Evolutionary conservation across 306 rosid species (phyloP), one percentile per base, ranked within the genome.

Genomic region (Spatholobus suberectus): DNA sequence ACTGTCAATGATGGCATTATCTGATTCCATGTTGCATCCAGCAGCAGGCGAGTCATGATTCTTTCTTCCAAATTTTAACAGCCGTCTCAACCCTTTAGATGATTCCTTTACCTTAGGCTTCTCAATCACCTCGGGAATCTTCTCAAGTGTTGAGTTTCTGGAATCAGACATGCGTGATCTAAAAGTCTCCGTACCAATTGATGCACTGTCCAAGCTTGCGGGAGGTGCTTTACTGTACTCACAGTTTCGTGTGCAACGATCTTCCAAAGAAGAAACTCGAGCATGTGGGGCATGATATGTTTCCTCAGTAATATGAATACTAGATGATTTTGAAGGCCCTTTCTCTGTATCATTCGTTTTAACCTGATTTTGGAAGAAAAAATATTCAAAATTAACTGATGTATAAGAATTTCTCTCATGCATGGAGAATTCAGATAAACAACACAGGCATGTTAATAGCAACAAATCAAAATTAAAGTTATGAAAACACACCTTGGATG

Each of bases 31-130:
- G 76, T 44, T 84, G 69, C 35, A 76, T 24, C 89, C 98, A 13
- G 89, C 87, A 15, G 84, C 77, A 52, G 89, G 78, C 40, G 92
- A 82, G 88, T 90, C 73, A 44, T 91, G 88, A 88, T 86, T 93
- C 89, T 95, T 95, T 83, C 79, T 93, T 59, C 98, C 98, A 76
- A 95, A 92, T 89, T 89, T 95, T 43, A 95, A 80, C 72, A 93
- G 87, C 68, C 91, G 83, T 83, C 83, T 84, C 38, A 95, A 78
- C 62, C 99, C 99, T 82, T 89, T 93, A 4, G 97, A 73, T 4
- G 95, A 82, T 73, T 95, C 95, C 86, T 89, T 93, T 81, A 55
- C 90, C 87, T 86, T 96, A 77, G 90, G 85, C 83, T 85, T 93
- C 91, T 92, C 99, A 81, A 78, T 27, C 65, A 88, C 80, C 86